Evolutionary conservation across 495 filamentous ascomycete genomes (phyloP).

Genomic region (Neurospora discreta): DNA sequence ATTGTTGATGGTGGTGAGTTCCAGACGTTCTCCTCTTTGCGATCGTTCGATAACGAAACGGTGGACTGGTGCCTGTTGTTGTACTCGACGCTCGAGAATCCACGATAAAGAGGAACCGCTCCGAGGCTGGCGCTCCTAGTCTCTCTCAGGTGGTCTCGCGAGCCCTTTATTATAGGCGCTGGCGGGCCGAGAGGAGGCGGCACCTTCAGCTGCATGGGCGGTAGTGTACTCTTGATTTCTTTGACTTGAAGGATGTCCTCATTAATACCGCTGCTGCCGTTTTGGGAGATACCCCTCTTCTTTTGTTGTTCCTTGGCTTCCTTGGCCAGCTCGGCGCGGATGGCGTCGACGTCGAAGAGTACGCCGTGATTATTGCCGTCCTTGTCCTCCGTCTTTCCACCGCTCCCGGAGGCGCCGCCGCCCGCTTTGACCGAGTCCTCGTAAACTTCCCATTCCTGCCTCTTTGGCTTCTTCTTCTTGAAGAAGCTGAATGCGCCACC

Average conservation of each 20-base stretch:
- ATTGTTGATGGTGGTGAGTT: conserved; percentile 13
- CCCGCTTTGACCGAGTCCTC: conserved; percentile 39
- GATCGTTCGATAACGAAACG: conserved; percentile 9
- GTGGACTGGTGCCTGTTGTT: conserved; percentile 8
- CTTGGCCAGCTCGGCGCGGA: conserved; percentile 71
- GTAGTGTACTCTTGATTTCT: conserved; percentile 78
- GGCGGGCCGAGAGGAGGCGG: conserved; percentile 13
- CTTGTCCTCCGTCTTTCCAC: conserved; percentile 28
- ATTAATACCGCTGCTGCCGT: conserved; percentile 11
- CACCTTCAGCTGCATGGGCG: conserved; percentile 73
- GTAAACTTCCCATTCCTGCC: conserved; percentile 94
- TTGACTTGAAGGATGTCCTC: conserved; percentile 51
- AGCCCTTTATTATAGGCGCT: conserved; percentile 15
- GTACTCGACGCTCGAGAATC: conserved; percentile 15
- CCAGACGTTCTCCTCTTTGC: conserved; percentile 9
- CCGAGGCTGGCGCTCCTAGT: conserved; percentile 37
- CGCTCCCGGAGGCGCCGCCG: conserved; percentile 8
- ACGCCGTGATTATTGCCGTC: conserved; percentile 46
- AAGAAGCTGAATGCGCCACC: conserved; percentile 61
- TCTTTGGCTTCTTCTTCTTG: conserved; percentile 56
- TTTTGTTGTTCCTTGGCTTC: conserved; percentile 54
- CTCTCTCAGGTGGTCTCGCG: conserved; percentile 33
- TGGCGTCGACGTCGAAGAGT: conserved; percentile 93
- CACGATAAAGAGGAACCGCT: conserved; percentile 11
- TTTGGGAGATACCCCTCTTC: background rate